Conservation (phyloP, 2,329 filamentous ascomycete species). For the Sporothrix protearum region DNA sequence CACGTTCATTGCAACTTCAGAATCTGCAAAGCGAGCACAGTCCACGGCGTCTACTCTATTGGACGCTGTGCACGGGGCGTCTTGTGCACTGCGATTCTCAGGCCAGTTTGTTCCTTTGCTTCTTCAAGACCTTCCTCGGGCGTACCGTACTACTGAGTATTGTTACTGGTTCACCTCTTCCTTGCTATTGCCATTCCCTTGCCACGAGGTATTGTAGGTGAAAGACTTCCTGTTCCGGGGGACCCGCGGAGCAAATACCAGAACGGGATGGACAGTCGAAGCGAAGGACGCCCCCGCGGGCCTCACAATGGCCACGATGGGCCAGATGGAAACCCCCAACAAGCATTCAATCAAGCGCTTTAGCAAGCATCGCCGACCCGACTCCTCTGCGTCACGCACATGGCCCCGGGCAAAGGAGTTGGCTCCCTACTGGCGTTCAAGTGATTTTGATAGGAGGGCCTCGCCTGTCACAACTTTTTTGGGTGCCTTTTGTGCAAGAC, state of each 20-base stretch:
- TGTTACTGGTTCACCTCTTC: neutral
- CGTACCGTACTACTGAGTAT: too few species aligned
- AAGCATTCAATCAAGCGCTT: neutral
- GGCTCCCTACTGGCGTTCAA: neutral
- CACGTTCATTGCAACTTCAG: neutral
- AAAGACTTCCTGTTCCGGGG: neutral
- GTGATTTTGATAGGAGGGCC: neutral
- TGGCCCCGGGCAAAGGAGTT: neutral
- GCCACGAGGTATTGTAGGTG: neutral
- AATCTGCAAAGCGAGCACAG: neutral
- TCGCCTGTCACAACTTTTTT: neutral
- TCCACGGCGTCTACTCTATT: neutral
- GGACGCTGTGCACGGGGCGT: neutral
- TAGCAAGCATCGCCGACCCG: neutral
- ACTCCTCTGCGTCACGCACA: neutral
- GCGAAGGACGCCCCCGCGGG: neutral
- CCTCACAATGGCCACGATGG: neutral
- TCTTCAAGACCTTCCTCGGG: neutral
- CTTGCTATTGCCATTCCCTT: neutral
- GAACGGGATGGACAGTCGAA: neutral
- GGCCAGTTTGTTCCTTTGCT: neutral
- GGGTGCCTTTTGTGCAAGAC: neutral
- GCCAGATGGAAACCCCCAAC: neutral
- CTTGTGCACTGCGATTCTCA: neutral
- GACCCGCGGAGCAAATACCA: slow-evolving; percentile 4